A percentile compares a stretch with the other conserved stretches of the same genome.
These are phyloP conservation scores for Erythrophleum fordii DNA, from an alignment of 306 rosid genomes.

Conservation along the genomic window DNA sequence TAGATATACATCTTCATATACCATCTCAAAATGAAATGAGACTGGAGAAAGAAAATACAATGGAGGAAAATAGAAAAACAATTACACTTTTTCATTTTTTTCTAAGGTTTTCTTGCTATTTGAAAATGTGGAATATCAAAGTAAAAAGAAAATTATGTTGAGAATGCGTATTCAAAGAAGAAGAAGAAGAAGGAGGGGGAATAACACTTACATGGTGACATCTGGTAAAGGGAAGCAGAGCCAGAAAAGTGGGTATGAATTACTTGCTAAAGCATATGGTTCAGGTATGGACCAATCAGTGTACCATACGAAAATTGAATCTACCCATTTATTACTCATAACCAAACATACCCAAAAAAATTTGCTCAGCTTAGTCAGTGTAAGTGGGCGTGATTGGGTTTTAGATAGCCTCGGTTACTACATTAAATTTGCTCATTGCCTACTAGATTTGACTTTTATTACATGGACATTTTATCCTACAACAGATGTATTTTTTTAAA, in stretches of 20 bases:
- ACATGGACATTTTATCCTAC: slow-evolving; percentile 14
- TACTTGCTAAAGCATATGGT: slow-evolving; percentile 4
- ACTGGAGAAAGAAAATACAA: slow-evolving; percentile 16
- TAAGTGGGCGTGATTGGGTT: not conserved
- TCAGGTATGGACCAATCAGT: not conserved
- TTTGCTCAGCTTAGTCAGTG: not conserved
- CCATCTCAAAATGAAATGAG: not conserved
- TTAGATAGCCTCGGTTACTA: slow-evolving; percentile 12
- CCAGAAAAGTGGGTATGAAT: not conserved
- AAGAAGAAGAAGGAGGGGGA: not conserved
- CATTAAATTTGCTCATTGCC: slow-evolving; percentile 13
- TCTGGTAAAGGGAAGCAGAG: not conserved
- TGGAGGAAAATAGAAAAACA: not conserved
- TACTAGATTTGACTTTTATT: slow-evolving; percentile 11
- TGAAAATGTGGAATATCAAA: not conserved
- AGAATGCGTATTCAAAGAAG: not conserved
- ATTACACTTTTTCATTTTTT: not conserved
- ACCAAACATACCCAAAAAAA: not conserved
- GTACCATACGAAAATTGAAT: not conserved
- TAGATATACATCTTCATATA: slow-evolving; percentile 16
- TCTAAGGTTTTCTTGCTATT: not conserved
- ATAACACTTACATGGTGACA: not conserved
- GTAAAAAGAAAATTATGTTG: not conserved
- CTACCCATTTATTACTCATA: not conserved
- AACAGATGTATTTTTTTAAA: slow-evolving; percentile 20